phyloP scores from a whole-genome alignment of 225 moss, liverwort and hornwort genomes.

The Marchantia polymorpha region DNA sequence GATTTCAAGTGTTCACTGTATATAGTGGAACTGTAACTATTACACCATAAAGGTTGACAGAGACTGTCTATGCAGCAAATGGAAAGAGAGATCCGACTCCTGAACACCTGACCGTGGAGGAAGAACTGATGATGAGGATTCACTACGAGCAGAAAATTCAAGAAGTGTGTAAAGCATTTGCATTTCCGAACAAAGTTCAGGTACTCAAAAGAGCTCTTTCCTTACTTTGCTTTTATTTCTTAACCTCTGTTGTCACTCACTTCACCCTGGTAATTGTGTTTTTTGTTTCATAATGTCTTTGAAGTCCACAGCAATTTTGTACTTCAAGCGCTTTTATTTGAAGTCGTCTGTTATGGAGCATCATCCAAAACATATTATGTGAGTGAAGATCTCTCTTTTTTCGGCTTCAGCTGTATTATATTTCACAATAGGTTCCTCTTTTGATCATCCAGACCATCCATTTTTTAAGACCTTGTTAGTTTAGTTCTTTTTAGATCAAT shows the following conservation, averaged over 20 bases:
- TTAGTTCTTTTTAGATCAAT: not conserved
- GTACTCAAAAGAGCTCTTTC: conserved; percentile 28
- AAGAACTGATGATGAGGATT: conserved; percentile 79
- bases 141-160: conserved; percentile 96
- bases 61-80: conserved; percentile 32
- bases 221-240: not conserved
- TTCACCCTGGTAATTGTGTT: not conserved
- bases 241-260: not conserved
- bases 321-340: conserved; percentile 97
- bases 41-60: too few relatives aligned
- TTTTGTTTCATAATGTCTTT: not conserved
- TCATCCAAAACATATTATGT: conserved; percentile 98
- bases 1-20: not conserved
- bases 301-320: conserved; percentile 92
- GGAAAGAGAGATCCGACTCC: conserved; percentile 52
- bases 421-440: too few relatives aligned
- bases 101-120: conserved; percentile 75
- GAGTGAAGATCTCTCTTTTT: conserved; percentile 15
- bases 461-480: not conserved
- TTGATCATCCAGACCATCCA: not conserved
- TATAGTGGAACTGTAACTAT: not conserved
- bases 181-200: conserved; percentile 96
- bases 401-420: not conserved
- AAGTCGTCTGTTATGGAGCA: conserved; percentile 99
- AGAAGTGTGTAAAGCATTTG: conserved; percentile 92